Percentiles rank a stretch among this genome's conserved stretches.
Conservation (phyloP, 78 protist species). For the Mantamonas sphyraenae region DNA sequence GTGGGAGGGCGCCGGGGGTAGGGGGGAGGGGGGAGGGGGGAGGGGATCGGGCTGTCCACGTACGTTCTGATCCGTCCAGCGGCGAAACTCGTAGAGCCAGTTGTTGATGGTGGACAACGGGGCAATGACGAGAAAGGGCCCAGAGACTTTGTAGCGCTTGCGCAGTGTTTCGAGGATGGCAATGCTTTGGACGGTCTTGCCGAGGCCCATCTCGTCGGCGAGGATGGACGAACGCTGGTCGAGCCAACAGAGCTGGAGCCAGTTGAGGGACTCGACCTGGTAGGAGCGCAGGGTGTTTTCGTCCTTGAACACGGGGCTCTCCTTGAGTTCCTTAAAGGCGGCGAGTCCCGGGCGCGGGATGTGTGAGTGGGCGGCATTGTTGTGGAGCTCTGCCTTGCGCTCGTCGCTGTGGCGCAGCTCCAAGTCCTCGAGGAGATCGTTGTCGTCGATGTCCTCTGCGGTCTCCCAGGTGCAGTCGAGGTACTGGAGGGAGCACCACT, state of each 20-base stretch:
- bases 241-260: slow-evolving; percentile 56
- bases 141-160: slow-evolving; percentile 42
- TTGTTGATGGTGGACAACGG: slow-evolving; percentile 68
- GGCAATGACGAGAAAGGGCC: slow-evolving; percentile 86
- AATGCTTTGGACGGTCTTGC: slow-evolving; percentile 63
- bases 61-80: slow-evolving; percentile 55
- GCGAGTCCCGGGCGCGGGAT: too few relatives aligned
- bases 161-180: slow-evolving; percentile 38
- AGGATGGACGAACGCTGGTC: slow-evolving; percentile 41
- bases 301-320: slow-evolving; percentile 18
- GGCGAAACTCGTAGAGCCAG: slow-evolving; percentile 80
- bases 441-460: slow-evolving; percentile 31
- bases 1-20: too few relatives aligned
- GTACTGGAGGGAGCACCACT: slow-evolving; percentile 57
- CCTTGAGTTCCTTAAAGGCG: not conserved
- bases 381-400: not conserved
- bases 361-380: not conserved
- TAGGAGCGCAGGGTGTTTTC: slow-evolving; percentile 45
- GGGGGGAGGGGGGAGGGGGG: too few relatives aligned
- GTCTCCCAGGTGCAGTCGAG: slow-evolving; percentile 66
- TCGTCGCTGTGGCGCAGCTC: not conserved
- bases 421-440: not conserved
- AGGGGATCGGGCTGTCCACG: too few relatives aligned
- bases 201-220: slow-evolving; percentile 88
- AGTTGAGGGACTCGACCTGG: slow-evolving; percentile 82